Evolutionary conservation across 106 monocot genomes (phyloP).

Genomic region (Acanthochlamys bracteata): DNA sequence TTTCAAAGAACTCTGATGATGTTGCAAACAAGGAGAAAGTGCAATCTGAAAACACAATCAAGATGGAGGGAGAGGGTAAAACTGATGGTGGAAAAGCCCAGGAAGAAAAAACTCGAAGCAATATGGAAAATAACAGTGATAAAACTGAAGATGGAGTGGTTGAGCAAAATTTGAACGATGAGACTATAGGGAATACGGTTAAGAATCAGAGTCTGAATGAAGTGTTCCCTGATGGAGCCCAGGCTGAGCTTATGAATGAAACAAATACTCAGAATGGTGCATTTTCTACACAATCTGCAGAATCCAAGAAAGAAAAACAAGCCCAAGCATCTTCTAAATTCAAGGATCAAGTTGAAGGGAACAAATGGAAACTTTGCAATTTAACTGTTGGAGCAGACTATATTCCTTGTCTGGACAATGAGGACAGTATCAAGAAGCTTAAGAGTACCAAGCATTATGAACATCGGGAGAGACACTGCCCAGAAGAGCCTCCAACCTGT

Average conservation of each 20-base stretch:
- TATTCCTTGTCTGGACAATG: constrained; percentile 97
- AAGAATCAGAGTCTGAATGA: constrained; percentile 27
- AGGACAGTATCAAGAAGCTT: constrained; percentile 57
- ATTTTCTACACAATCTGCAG: constrained; percentile 70
- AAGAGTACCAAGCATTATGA: constrained; percentile 64
- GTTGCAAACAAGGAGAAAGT: constrained; percentile 9
- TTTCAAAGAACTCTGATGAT: constrained; percentile 5
- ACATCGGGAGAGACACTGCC: constrained; percentile 92
- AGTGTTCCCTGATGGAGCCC: constrained; percentile 52
- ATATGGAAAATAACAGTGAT: constrained; percentile 21
- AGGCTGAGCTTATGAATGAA: constrained; percentile 80
- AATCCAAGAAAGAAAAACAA: constrained; percentile 82
- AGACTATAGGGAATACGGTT: constrained; percentile 13
- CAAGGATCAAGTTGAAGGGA: constrained; percentile 6
- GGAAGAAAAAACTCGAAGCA: constrained; percentile 20
- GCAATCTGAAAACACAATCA: constrained; percentile 13
- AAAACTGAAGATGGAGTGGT: constrained; percentile 25
- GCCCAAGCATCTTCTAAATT: constrained; percentile 25
- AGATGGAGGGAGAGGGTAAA: constrained; percentile 8
- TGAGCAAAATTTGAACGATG: constrained; percentile 16
- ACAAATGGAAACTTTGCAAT: constrained; percentile 84
- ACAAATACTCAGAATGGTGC: constrained; percentile 49
- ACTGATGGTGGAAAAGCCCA: constrained; percentile 13
- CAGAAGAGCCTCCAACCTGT: constrained; percentile 62
- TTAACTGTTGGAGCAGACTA: constrained; percentile 57